Conservation (phyloP, 1,284 basidiomycete species). For the Heterobasidion annosum region DNA sequence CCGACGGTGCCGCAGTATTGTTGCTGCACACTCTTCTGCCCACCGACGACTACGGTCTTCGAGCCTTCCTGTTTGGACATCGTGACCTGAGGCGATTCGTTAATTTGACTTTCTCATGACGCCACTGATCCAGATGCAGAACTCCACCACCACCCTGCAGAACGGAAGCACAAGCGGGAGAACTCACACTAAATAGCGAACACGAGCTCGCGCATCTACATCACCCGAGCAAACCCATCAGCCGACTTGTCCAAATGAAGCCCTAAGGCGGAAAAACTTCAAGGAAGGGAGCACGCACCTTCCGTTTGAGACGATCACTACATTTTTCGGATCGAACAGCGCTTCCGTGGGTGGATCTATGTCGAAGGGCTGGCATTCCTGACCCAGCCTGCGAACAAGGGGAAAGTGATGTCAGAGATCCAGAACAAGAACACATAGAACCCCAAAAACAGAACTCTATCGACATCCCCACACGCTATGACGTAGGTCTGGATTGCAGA, state of each 20-base stretch:
- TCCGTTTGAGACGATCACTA: slow-evolving; percentile 50
- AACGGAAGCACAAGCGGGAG: not conserved
- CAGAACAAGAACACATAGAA: not conserved
- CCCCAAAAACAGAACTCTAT: not conserved
- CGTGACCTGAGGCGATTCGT: slow-evolving; percentile 31
- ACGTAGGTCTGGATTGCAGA: not conserved
- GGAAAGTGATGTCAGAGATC: not conserved
- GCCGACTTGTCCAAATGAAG: not conserved
- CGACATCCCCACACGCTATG: not conserved
- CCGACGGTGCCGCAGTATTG: slow-evolving; percentile 57
- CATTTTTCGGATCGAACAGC: slow-evolving; percentile 44
- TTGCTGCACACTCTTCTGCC: slow-evolving; percentile 36
- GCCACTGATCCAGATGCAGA: not conserved
- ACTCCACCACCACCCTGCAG: not conserved
- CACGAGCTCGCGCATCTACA: slow-evolving; percentile 42
- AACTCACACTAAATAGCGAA: slow-evolving; percentile 43
- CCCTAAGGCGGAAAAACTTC: not conserved
- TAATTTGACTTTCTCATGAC: not conserved
- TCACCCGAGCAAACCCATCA: not conserved
- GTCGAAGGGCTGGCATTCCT: slow-evolving; percentile 48
- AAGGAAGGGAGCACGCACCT: slow-evolving; percentile 19
- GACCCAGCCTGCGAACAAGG: slow-evolving; percentile 30
- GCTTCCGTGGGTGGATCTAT: slow-evolving; percentile 30
- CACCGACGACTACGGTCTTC: slow-evolving; percentile 47
- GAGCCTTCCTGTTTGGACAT: slow-evolving; percentile 52